phyloP scores from a whole-genome alignment of 441 rosid genomes.

The Cnidoscolus chayamansa region DNA sequence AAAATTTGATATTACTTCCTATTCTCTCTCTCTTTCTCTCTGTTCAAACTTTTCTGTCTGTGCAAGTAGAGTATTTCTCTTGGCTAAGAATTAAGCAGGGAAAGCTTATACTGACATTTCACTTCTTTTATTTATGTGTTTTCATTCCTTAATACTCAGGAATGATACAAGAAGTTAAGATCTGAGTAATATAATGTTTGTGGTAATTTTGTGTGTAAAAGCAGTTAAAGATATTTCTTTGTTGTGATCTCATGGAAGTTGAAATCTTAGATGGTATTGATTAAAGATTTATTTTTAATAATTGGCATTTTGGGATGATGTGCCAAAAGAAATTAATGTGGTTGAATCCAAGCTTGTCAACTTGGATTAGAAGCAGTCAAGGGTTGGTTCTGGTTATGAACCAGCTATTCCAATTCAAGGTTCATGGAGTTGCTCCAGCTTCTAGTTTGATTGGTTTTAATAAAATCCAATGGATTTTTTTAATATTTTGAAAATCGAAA shows the following conservation, averaged over 20 bases:
- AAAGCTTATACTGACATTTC: neutral
- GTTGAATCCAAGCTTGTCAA: neutral
- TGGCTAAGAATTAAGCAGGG: neutral
- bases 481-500: too few species aligned
- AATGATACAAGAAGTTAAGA: neutral
- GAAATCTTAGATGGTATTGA: neutral
- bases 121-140: neutral
- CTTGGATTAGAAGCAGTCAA: neutral
- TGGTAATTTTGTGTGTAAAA: neutral
- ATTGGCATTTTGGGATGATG: neutral
- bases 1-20: neutral
- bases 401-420: too few species aligned
- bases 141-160: neutral
- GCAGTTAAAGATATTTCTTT: neutral
- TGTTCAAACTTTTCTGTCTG: too few species aligned
- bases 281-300: neutral
- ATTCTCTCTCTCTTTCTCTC: too few species aligned
- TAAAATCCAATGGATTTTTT: too few species aligned
- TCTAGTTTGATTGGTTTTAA: too few species aligned
- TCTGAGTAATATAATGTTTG: neutral
- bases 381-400: too few species aligned
- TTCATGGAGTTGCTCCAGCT: too few species aligned
- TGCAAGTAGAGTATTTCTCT: neutral
- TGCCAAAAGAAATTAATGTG: neutral
- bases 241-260: neutral